phyloP scores from a whole-genome alignment of 2,329 filamentous ascomycete species.

The Canariomyces notabilis region DNA sequence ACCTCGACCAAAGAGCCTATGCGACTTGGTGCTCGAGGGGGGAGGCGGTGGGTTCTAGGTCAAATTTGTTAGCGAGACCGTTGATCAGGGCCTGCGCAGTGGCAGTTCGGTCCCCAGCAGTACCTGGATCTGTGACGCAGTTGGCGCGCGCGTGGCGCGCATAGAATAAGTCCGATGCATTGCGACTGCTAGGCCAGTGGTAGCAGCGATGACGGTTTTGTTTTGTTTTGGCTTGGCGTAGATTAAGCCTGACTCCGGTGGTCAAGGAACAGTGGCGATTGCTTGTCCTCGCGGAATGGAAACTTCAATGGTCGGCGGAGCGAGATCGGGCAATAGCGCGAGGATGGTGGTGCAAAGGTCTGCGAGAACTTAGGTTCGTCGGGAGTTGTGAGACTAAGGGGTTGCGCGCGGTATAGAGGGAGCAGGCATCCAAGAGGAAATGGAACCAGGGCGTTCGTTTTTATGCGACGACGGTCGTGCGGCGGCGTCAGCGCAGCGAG shows the following conservation, averaged over 20 bases:
- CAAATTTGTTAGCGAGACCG: constrained; percentile 8
- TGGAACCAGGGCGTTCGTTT: constrained; percentile 1
- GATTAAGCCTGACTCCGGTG: too few relatives aligned
- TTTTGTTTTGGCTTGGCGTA: neutral
- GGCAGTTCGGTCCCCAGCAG: neutral
- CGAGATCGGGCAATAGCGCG: neutral
- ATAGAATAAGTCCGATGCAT: constrained; percentile 99
- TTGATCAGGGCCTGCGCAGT: neutral
- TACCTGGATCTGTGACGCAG: constrained; percentile 71
- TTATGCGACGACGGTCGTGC: neutral
- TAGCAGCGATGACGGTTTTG: neutral
- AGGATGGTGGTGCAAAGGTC: neutral
- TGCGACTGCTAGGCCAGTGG: constrained; percentile 25
- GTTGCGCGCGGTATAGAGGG: neutral
- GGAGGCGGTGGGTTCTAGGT: constrained; percentile 86
- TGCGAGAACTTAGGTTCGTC: neutral
- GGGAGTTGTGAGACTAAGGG: neutral
- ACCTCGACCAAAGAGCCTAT: constrained; percentile 79
- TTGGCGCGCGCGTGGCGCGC: constrained; percentile 94
- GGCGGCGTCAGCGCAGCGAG: neutral
- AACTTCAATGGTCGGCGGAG: neutral
- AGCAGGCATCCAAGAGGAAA: neutral
- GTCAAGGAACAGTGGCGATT: neutral
- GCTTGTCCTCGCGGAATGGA: too few relatives aligned
- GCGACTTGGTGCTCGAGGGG: constrained; percentile 82